Evolutionary conservation across 2,329 filamentous ascomycete species (phyloP).

Genomic region (Thielaviopsis cerberus): DNA sequence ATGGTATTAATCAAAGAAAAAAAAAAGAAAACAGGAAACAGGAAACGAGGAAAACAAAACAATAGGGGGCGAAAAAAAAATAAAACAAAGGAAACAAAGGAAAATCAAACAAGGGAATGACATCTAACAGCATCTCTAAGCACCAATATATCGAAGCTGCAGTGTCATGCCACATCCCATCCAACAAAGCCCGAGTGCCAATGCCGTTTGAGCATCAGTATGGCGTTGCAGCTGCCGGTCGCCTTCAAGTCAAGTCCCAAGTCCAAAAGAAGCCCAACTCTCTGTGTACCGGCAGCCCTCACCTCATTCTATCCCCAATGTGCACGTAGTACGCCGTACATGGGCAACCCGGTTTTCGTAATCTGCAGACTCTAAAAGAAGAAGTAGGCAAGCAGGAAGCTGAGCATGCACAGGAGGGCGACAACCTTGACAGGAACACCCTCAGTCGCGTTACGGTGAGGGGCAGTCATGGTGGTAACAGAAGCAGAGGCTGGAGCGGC

Average conservation of each 20-base stretch:
- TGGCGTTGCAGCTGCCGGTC: too few species aligned
- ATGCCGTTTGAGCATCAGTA: too few species aligned
- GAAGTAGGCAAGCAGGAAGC: slow-evolving; percentile 87
- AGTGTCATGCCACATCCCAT: too few species aligned
- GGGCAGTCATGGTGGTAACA: slow-evolving; percentile 3
- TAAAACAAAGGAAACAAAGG: background rate
- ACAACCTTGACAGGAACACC: slow-evolving; percentile 78
- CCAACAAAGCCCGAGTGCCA: too few species aligned
- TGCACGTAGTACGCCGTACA: background rate
- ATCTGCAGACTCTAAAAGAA: slow-evolving; percentile 49
- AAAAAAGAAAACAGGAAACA: background rate
- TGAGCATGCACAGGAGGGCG: slow-evolving; percentile 65
- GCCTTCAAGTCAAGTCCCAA: too few species aligned
- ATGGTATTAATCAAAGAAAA: background rate
- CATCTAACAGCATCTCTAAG: too few species aligned
- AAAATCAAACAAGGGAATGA: background rate
- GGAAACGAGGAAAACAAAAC: too few species aligned
- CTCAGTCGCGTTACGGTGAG: slow-evolving; percentile 22
- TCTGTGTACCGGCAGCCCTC: too few species aligned
- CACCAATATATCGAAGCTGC: too few species aligned
- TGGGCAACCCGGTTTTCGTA: background rate
- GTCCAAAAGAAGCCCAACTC: too few species aligned
- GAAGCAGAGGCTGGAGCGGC: background rate
- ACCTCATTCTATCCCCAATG: too few species aligned
- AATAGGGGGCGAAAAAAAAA: too few species aligned